phyloP scores from a whole-genome alignment of 805 yeast species.

The Yarrowia hollandica region DNA sequence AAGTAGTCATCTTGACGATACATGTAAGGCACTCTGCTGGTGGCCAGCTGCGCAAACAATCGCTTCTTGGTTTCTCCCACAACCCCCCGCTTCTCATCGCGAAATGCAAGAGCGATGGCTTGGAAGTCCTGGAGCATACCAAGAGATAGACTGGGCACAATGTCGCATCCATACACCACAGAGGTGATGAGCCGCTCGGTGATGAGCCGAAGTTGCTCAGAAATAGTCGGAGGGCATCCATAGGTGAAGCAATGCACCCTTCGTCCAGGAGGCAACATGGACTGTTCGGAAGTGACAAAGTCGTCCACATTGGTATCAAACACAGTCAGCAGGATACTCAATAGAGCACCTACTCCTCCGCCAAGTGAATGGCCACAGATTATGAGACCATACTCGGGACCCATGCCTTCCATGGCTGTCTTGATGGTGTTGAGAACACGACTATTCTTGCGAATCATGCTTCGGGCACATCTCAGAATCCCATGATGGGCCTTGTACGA shows the following conservation, averaged over 20 bases:
- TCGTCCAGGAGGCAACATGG: slow-evolving; percentile 38
- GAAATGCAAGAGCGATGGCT: slow-evolving; percentile 37
- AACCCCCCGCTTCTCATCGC: slow-evolving; percentile 37
- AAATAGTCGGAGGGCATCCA: slow-evolving; percentile 42
- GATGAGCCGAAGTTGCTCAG: slow-evolving; percentile 35
- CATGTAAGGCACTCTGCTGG: slow-evolving; percentile 28
- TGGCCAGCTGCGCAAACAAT: slow-evolving; percentile 37
- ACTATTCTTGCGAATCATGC: slow-evolving; percentile 34
- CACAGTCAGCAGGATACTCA: slow-evolving; percentile 38
- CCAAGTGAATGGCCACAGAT: slow-evolving; percentile 43
- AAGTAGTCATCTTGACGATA: slow-evolving; percentile 37
- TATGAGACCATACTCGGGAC: slow-evolving; percentile 40
- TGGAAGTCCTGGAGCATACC: slow-evolving; percentile 41
- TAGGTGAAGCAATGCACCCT: slow-evolving; percentile 40
- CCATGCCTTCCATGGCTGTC: slow-evolving; percentile 36
- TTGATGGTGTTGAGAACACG: slow-evolving; percentile 38
- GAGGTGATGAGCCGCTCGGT: slow-evolving; percentile 38
- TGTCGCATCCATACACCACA: slow-evolving; percentile 41
- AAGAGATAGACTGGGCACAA: slow-evolving; percentile 42
- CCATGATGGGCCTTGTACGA: slow-evolving; percentile 40
- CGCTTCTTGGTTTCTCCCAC: slow-evolving; percentile 36
- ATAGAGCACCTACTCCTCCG: slow-evolving; percentile 41
- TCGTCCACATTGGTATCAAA: slow-evolving; percentile 26
- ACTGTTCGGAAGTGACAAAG: slow-evolving; percentile 35
- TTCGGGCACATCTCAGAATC: slow-evolving; percentile 39